A percentile compares a stretch with the other conserved stretches of the same genome.
These are phyloP conservation scores for Calocybe cyanea DNA, from an alignment of 768 basidiomycete species.

Conservation along the genomic window DNA sequence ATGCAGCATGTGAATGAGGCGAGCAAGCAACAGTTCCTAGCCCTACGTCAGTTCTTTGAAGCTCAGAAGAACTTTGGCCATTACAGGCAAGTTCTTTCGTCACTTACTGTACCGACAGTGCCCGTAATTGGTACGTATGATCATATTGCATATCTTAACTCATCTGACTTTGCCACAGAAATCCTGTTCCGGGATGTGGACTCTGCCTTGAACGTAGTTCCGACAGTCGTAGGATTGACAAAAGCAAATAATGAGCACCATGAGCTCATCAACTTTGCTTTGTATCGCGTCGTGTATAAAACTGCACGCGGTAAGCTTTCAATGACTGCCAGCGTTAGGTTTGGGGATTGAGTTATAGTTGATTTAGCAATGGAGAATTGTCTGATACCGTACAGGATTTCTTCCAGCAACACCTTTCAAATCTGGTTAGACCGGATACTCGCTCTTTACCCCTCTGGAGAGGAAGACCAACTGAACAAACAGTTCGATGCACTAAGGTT, in stretches of 20 bases:
- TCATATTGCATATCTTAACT: neutral
- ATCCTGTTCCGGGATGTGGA: slow-evolving; percentile 28
- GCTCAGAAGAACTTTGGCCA: slow-evolving; percentile 21
- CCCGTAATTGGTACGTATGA: slow-evolving; percentile 29
- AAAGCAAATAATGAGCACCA: slow-evolving; percentile 11
- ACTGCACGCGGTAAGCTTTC: slow-evolving; percentile 34
- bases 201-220: slow-evolving; percentile 19
- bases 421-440: slow-evolving; percentile 33
- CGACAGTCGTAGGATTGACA: slow-evolving; percentile 11
- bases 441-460: slow-evolving; percentile 11
- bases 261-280: slow-evolving; percentile 33
- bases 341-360: neutral
- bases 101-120: slow-evolving; percentile 24
- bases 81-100: slow-evolving; percentile 24
- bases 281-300: slow-evolving; percentile 34
- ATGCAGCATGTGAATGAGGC: slow-evolving; percentile 18
- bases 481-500: slow-evolving; percentile 15
- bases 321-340: too few species aligned
- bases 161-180: slow-evolving; percentile 10
- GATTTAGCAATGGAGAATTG: slow-evolving; percentile 42
- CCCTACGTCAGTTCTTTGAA: slow-evolving; percentile 27
- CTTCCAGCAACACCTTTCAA: slow-evolving; percentile 28
- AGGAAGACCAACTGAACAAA: slow-evolving; percentile 10
- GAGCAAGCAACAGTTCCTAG: slow-evolving; percentile 26
- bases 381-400: slow-evolving; percentile 38